phyloP scores from a whole-genome alignment of 164 flowering plant genomes.

The Annona cherimola region DNA sequence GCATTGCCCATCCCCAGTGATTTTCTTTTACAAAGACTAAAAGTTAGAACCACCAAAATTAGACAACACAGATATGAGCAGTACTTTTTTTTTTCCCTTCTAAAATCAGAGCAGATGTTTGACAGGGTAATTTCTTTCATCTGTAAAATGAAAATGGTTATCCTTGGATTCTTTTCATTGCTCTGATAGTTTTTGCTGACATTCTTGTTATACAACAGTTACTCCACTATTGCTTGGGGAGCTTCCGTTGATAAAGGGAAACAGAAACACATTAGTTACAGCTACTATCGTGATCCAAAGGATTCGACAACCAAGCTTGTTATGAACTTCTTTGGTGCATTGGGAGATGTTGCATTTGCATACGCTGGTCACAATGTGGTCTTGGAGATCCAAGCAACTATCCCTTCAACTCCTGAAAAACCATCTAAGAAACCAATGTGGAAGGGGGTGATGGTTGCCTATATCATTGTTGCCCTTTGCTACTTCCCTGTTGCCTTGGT shows the following conservation, averaged over 20 bases:
- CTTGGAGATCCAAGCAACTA: conserved; percentile 66
- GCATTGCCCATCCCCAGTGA: too few relatives aligned
- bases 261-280: conserved; percentile 36
- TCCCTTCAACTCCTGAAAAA: conserved; percentile 57
- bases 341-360: conserved; percentile 63
- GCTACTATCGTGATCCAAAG: conserved; percentile 16
- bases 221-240: conserved; percentile 55
- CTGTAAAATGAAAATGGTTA: too few relatives aligned
- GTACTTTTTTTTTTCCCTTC: too few relatives aligned
- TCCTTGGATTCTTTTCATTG: neutral
- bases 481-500: conserved; percentile 53
- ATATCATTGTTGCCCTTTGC: conserved; percentile 40
- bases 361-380: conserved; percentile 74
- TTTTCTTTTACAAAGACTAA: too few relatives aligned
- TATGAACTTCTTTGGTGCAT: conserved; percentile 43
- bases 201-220: conserved; percentile 21
- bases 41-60: too few relatives aligned
- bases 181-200: neutral
- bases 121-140: too few relatives aligned
- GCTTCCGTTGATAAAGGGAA: conserved; percentile 39
- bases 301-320: conserved; percentile 23
- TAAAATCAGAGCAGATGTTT: too few relatives aligned
- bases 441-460: conserved; percentile 50
- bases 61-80: too few relatives aligned
- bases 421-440: conserved; percentile 70